A percentile compares a stretch with the other conserved stretches of the same genome.
phyloP scores from a whole-genome alignment of 2,329 filamentous ascomycete species.

The Ramichloridium luteum region DNA sequence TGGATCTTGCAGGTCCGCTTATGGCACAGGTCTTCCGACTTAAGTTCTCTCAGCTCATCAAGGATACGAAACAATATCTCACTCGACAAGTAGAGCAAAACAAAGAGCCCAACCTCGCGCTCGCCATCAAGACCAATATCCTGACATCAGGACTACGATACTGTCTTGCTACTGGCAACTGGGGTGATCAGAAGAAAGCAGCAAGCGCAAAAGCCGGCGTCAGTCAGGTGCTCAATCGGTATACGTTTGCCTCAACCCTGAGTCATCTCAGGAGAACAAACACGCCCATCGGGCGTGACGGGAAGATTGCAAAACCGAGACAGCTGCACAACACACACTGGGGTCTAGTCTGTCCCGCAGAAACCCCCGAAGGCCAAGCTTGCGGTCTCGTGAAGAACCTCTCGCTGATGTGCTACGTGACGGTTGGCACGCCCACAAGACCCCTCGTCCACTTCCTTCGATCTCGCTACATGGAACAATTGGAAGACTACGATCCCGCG shows the following conservation, averaged over 20 bases:
- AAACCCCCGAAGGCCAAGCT: conserved; percentile 95
- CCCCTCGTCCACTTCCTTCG: conserved; percentile 94
- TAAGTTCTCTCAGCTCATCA: conserved; percentile 80
- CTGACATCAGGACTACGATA: conserved; percentile 93
- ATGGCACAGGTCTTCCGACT: conserved; percentile 93
- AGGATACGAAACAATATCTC: conserved; percentile 81
- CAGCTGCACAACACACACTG: conserved; percentile 98
- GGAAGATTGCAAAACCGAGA: conserved; percentile 93
- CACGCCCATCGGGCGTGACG: conserved; percentile 92
- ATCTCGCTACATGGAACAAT: conserved; percentile 84
- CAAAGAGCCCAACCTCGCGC: conserved; percentile 76
- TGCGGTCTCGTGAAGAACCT: conserved; percentile 97
- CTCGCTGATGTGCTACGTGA: conserved; percentile 96
- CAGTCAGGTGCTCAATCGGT: conserved; percentile 93
- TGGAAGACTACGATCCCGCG: conserved; percentile 69
- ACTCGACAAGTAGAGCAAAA: conserved; percentile 84
- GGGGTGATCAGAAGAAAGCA: conserved; percentile 99
- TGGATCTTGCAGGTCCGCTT: conserved; percentile 87
- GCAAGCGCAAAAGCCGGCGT: conserved; percentile 91
- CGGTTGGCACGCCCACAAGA: conserved; percentile 80
- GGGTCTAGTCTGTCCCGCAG: conserved; percentile 92
- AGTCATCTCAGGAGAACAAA: conserved; percentile 96
- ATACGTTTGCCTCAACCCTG: conserved; percentile 90
- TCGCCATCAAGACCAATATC: conserved; percentile 83
- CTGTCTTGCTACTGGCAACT: conserved; percentile 93